phyloP scores from a whole-genome alignment of 495 filamentous ascomycete genomes.

The Parathielavia hyrcaniae region DNA sequence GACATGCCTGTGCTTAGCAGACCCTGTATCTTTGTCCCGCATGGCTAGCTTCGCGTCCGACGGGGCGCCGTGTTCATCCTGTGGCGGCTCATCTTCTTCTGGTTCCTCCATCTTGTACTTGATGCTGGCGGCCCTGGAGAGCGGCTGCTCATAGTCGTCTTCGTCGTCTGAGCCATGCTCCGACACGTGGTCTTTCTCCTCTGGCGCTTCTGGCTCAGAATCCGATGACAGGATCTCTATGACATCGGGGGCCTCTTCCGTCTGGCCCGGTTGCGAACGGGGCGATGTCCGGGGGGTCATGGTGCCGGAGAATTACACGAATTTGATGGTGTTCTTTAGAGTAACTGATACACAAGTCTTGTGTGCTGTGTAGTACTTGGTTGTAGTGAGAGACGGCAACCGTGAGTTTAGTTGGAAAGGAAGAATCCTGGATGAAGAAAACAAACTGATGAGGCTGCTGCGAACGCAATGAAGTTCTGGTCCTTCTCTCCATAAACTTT shows the following conservation, averaged over 20 bases:
- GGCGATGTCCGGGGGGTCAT: slow-evolving; percentile 11
- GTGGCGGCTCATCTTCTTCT: slow-evolving; percentile 7
- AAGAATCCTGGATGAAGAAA: too few relatives aligned
- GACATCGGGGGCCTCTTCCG: slow-evolving; percentile 14
- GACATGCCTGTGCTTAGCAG: slow-evolving; percentile 26
- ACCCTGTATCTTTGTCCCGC: slow-evolving; percentile 21
- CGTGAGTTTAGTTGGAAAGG: too few relatives aligned
- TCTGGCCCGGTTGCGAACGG: slow-evolving; percentile 5
- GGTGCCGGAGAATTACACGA: not conserved
- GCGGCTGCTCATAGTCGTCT: slow-evolving; percentile 16
- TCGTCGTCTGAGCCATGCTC: not conserved
- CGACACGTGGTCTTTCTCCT: slow-evolving; percentile 2
- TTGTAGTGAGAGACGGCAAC: too few relatives aligned
- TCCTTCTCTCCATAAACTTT: too few relatives aligned
- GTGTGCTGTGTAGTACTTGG: too few relatives aligned
- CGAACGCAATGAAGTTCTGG: too few relatives aligned
- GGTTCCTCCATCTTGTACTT: slow-evolving; percentile 14
- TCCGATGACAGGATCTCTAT: slow-evolving; percentile 27
- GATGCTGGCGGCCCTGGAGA: slow-evolving; percentile 17
- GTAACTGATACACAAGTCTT: too few relatives aligned
- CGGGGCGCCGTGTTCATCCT: slow-evolving; percentile 6
- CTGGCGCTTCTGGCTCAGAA: slow-evolving; percentile 18
- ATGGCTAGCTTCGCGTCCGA: slow-evolving; percentile 22
- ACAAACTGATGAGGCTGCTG: too few relatives aligned
- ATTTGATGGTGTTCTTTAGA: not conserved